A percentile compares a stretch with the other conserved stretches of the same genome.
Conservation (phyloP, 2,329 filamentous ascomycete genomes). For the Fusarium keratoplasticum region DNA sequence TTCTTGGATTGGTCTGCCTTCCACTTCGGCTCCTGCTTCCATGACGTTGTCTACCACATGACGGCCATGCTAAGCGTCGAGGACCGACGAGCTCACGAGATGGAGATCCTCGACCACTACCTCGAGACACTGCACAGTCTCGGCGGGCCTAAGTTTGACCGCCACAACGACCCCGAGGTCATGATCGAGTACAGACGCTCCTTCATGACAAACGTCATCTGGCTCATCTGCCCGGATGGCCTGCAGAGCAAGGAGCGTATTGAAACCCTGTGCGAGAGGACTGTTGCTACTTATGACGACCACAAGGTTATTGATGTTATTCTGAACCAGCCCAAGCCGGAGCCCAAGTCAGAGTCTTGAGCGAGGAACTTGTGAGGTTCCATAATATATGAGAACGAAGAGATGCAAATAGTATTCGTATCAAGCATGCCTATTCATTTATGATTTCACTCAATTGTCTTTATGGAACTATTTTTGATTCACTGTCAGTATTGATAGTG, state of each 20-base stretch:
- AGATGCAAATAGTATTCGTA: background rate
- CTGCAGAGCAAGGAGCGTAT: slow-evolving; percentile 52
- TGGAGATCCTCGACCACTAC: slow-evolving; percentile 43
- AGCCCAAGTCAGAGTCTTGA: background rate
- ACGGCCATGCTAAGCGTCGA: slow-evolving; percentile 52
- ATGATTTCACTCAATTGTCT: background rate
- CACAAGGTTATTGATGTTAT: slow-evolving; percentile 51
- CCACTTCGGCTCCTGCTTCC: slow-evolving; percentile 56
- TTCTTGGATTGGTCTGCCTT: slow-evolving; percentile 58
- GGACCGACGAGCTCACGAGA: slow-evolving; percentile 55
- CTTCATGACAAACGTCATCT: slow-evolving; percentile 44
- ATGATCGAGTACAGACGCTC: slow-evolving; percentile 43
- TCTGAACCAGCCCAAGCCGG: slow-evolving; percentile 12
- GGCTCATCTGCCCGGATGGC: slow-evolving; percentile 39
- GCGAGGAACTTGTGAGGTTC: background rate
- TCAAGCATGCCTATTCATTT: background rate
- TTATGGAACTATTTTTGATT: background rate
- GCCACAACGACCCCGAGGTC: slow-evolving; percentile 34
- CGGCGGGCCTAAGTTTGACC: slow-evolving; percentile 30
- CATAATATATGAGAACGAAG: background rate
- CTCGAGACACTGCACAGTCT: slow-evolving; percentile 25
- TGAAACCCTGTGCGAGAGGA: slow-evolving; percentile 47
- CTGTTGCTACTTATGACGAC: slow-evolving; percentile 51
- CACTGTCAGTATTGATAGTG: background rate
- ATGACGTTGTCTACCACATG: slow-evolving; percentile 57